Percentiles rank a stretch among this genome's conserved stretches.
Conservation (phyloP, 129 eudicot genomes). For the Helianthus tuberosus region DNA sequence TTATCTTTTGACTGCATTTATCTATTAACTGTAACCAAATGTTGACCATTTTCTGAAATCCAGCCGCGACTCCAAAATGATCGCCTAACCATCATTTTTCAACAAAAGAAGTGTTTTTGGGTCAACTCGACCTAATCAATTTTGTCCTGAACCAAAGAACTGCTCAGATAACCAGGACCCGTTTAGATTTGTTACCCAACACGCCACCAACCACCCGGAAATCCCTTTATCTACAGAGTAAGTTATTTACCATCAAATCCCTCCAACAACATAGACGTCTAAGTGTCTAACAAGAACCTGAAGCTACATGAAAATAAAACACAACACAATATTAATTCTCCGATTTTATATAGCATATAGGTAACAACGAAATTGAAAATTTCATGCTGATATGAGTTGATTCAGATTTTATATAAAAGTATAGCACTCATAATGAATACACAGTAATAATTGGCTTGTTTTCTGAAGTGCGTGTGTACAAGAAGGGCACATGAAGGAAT, state of each 20-base stretch:
- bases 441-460: background rate
- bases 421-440: background rate
- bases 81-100: no score
- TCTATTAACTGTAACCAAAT: no score
- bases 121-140: background rate
- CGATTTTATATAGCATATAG: background rate
- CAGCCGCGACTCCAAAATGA: no score
- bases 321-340: constrained; percentile 5
- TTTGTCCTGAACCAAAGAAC: background rate
- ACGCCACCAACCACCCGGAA: background rate
- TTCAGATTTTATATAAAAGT: background rate
- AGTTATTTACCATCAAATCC: constrained; percentile 75
- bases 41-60: no score
- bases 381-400: background rate
- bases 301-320: constrained; percentile 44
- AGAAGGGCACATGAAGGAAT: no score
- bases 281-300: constrained; percentile 60
- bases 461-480: no score
- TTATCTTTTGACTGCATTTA: no score
- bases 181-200: constrained; percentile 6
- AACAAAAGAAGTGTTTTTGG: background rate
- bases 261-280: constrained; percentile 78
- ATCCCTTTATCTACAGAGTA: constrained; percentile 24
- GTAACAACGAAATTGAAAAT: background rate
- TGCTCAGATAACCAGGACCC: background rate